Percentiles rank a stretch among this genome's conserved stretches.
phyloP scores from a whole-genome alignment of 176 grass and related monocot species.

The Paspalum notatum region DNA sequence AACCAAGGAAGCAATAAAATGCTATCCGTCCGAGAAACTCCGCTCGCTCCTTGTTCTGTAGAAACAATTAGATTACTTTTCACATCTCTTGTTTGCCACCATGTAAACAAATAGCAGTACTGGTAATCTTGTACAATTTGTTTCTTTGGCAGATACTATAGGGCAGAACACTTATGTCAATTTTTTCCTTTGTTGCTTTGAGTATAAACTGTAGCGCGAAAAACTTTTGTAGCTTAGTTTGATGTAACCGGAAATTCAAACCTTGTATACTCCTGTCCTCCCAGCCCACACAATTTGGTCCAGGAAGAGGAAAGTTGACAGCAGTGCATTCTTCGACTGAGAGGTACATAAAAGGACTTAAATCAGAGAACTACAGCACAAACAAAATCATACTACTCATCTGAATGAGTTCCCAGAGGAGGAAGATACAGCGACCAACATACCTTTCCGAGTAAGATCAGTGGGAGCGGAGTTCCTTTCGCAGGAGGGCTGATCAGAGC shows the following conservation, averaged over 20 bases:
- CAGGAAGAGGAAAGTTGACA: constrained; percentile 89
- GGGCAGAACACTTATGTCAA: background rate
- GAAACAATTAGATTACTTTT: constrained; percentile 2
- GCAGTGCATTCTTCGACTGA: constrained; percentile 88
- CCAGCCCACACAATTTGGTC: constrained; percentile 95
- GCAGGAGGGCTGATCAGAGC: constrained; percentile 75
- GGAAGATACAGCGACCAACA: background rate
- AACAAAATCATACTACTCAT: background rate
- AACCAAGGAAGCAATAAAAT: constrained; percentile 76
- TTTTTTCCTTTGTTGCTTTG: background rate
- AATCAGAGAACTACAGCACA: constrained; percentile 12
- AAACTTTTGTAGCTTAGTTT: background rate
- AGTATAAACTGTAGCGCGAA: background rate
- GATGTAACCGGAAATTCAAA: constrained; percentile 33
- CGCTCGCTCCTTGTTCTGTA: constrained; percentile 78
- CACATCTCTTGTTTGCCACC: background rate
- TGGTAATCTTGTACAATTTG: background rate
- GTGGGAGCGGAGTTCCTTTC: constrained; percentile 82
- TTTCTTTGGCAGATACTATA: background rate
- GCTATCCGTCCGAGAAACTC: constrained; percentile 69
- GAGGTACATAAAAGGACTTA: background rate
- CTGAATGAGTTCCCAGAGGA: constrained; percentile 16
- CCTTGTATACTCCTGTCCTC: constrained; percentile 95
- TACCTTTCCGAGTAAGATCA: constrained; percentile 94
- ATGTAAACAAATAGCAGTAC: background rate